Evolutionary conservation across 768 basidiomycete genomes (phyloP).

Genomic region (Ephemerocybe angulata): DNA sequence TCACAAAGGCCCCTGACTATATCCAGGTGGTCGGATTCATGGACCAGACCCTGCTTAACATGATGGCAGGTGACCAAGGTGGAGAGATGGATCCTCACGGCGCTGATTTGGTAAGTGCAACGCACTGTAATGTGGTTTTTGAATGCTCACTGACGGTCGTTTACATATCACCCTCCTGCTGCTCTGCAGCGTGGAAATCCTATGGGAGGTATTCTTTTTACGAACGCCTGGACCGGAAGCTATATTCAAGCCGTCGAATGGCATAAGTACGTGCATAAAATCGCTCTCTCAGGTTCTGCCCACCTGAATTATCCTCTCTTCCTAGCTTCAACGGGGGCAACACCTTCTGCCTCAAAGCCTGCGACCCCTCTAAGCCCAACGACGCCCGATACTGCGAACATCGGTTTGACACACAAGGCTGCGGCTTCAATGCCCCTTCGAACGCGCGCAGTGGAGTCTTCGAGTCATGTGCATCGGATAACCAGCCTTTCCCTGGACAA

Average conservation of each 20-base stretch:
- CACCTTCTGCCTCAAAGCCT: slow-evolving; percentile 67
- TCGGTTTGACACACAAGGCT: slow-evolving; percentile 63
- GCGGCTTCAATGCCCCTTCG: slow-evolving; percentile 57
- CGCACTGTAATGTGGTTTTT: not conserved
- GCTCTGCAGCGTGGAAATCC: slow-evolving; percentile 77
- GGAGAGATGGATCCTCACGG: slow-evolving; percentile 73
- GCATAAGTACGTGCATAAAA: slow-evolving; percentile 48
- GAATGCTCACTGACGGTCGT: slow-evolving; percentile 10
- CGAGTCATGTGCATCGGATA: slow-evolving; percentile 22
- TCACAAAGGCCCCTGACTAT: slow-evolving; percentile 50
- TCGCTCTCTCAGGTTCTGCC: not conserved
- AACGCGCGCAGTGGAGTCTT: slow-evolving; percentile 47
- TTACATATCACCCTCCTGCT: no score
- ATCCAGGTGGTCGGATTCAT: slow-evolving; percentile 54
- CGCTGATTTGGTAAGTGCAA: slow-evolving; percentile 31
- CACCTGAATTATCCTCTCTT: not conserved
- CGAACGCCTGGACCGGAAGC: slow-evolving; percentile 46
- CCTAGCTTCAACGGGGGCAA: slow-evolving; percentile 65
- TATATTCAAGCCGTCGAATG: slow-evolving; percentile 61
- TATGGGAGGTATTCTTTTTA: slow-evolving; percentile 65
- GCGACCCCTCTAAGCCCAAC: slow-evolving; percentile 52
- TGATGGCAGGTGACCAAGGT: slow-evolving; percentile 49
- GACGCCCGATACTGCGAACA: slow-evolving; percentile 59
- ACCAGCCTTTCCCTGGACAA: slow-evolving; percentile 20
- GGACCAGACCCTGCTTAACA: slow-evolving; percentile 53